Conservation (phyloP, 306 rosid species). For the Cicer chorassanicum region DNA sequence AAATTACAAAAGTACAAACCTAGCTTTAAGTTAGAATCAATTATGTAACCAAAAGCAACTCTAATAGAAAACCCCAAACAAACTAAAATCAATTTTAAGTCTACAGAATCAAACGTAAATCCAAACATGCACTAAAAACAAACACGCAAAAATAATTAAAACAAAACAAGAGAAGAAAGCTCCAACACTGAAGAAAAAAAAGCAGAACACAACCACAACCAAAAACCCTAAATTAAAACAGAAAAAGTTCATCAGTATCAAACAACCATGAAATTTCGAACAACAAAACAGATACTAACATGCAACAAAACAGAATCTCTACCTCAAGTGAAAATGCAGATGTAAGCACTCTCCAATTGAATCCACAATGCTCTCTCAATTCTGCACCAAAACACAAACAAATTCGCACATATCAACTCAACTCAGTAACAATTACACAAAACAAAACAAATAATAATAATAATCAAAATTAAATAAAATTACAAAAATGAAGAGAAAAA, state of each 20-base stretch:
- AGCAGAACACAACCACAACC: not conserved
- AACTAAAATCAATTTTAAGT: too few relatives aligned
- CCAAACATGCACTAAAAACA: too few relatives aligned
- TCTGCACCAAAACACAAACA: constrained; percentile 1
- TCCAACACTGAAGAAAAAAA: too few relatives aligned
- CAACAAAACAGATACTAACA: not conserved
- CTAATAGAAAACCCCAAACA: too few relatives aligned
- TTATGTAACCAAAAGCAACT: too few relatives aligned
- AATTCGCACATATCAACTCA: not conserved
- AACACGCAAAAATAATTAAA: too few relatives aligned
- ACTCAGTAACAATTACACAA: not conserved
- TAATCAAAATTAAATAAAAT: not conserved
- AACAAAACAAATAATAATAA: not conserved
- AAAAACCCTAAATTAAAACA: not conserved
- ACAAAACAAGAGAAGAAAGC: too few relatives aligned
- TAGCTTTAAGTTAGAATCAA: too few relatives aligned
- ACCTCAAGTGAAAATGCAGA: constrained; percentile 30
- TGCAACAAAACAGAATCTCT: not conserved
- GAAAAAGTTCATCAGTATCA: too few relatives aligned
- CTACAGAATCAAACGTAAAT: too few relatives aligned
- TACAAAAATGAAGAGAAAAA: not conserved
- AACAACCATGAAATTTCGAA: not conserved
- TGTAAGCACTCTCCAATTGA: not conserved
- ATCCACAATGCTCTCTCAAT: constrained; percentile 5
- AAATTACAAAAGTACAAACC: too few relatives aligned